Base-by-base conservation (phyloP, 129 eudicot genomes). In the Helichrysum umbraculigerum region DNA sequence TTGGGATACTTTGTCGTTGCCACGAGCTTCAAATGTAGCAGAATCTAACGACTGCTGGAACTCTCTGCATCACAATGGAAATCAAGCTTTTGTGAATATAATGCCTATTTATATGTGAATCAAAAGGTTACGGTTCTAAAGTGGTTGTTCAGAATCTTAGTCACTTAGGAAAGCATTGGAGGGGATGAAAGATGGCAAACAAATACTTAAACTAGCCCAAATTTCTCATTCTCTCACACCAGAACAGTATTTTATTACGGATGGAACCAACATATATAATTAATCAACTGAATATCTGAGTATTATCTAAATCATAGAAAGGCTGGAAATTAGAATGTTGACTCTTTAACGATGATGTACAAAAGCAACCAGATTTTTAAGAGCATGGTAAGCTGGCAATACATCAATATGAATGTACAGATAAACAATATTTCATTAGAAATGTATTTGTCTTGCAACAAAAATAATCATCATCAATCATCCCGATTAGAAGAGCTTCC, bases 1-100 rank as follows among this genome's bases (percentile, higher is more conserved):
- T 68, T 76, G 72, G 44, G 82, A 72, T 76, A 60, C 78, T 70
- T 74, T 79, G 54, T 59, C 21, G 65, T 47, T 57, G 78, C 81
- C 74, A 47, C 44, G 44, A 1, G 75, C 79, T 71, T 79, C 81
- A 28, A 47, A 28, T 20, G 19, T 60, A 84, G 66, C 54, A 33
- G 80, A 67, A 52, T 51, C 75, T 30, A 79, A 42, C 8, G 66
- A 72, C 74, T 88, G 83, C 17, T 81, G 89, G 74, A 90, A 93
- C 52, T 83, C 71, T 84, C 98, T 93, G 92, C 81, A 81, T 39
- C 66, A 63, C 44, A 73, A 68, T 72, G n/a, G 51, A 68, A 29
- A 70, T 7, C 39, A 71, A 21, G 50, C 15, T 20, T 20, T 63
- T 9, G 29, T 39, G 76, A 70, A 73, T 57, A 64, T 56, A 69